phyloP scores from a whole-genome alignment of 306 rosid species.

The Betula pendula region DNA sequence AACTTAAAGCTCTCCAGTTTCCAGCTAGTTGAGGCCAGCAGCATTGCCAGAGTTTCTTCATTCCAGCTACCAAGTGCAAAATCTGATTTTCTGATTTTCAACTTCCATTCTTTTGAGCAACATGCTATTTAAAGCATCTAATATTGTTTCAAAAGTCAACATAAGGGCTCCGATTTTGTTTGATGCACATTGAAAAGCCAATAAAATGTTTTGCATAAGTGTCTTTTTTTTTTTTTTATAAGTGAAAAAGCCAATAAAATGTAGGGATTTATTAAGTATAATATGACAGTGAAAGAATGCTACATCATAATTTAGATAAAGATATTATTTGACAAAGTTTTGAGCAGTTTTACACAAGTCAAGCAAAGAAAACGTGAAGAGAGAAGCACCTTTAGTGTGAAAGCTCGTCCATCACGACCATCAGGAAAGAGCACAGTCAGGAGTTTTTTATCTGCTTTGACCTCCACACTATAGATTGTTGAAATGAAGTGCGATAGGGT shows the following conservation, averaged over 20 bases:
- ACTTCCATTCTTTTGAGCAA: neutral
- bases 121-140: neutral
- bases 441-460: constrained; percentile 92
- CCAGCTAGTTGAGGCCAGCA: neutral
- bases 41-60: neutral
- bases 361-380: neutral
- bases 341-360: neutral
- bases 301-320: neutral
- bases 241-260: neutral
- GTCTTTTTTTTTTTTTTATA: too few relatives aligned
- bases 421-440: constrained; percentile 91
- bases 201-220: too few relatives aligned
- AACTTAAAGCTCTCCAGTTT: neutral
- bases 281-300: neutral
- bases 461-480: constrained; percentile 70
- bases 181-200: neutral
- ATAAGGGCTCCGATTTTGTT: neutral
- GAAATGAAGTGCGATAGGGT: constrained; percentile 28
- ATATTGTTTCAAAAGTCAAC: neutral
- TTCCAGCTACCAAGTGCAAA: neutral
- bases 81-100: neutral
- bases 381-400: constrained; percentile 87
- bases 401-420: constrained; percentile 93
- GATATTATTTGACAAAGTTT: neutral
- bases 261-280: neutral